These are phyloP conservation scores for Melocanna baccifera DNA, from an alignment of 176 grass and related monocot genomes.

Conservation along the genomic window DNA sequence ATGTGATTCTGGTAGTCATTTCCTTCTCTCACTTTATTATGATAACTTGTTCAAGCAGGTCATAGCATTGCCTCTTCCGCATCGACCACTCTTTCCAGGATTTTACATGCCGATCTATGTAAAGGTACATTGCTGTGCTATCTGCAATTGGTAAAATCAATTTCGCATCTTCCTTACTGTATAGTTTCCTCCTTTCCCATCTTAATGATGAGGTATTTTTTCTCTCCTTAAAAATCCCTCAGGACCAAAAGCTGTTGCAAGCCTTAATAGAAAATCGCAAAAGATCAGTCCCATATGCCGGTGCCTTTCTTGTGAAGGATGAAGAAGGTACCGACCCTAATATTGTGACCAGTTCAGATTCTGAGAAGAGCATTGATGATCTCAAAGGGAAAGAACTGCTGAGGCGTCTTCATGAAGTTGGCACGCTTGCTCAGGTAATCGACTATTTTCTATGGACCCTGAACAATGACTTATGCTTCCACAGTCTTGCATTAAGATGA, in stretches of 20 bases:
- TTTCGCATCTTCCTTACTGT: background rate
- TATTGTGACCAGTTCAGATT: constrained; percentile 62
- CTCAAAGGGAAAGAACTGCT: constrained; percentile 94
- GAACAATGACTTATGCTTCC: constrained; percentile 1
- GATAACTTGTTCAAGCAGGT: constrained; percentile 54
- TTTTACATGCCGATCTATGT: constrained; percentile 96
- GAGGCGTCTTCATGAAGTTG: constrained; percentile 94
- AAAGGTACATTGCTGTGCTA: constrained; percentile 53
- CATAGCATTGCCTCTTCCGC: constrained; percentile 85
- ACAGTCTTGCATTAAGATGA: constrained; percentile 5
- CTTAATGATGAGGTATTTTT: background rate
- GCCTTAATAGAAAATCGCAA: constrained; percentile 80
- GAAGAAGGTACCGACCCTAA: constrained; percentile 65
- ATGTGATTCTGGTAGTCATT: constrained; percentile 16
- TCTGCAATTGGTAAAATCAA: background rate
- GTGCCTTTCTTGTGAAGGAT: constrained; percentile 96
- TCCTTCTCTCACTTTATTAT: constrained; percentile 21
- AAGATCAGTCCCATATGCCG: constrained; percentile 73
- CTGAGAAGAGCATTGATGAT: constrained; percentile 86
- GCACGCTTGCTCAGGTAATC: constrained; percentile 75
- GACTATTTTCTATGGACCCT: constrained; percentile 1
- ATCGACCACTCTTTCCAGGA: constrained; percentile 95
- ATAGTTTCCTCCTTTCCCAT: background rate
- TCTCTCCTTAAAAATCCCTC: constrained; percentile 14
- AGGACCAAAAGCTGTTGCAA: constrained; percentile 81